Evolutionary conservation across 2,329 filamentous ascomycete genomes (phyloP).

Genomic region (Chrysoporthe cubensis): DNA sequence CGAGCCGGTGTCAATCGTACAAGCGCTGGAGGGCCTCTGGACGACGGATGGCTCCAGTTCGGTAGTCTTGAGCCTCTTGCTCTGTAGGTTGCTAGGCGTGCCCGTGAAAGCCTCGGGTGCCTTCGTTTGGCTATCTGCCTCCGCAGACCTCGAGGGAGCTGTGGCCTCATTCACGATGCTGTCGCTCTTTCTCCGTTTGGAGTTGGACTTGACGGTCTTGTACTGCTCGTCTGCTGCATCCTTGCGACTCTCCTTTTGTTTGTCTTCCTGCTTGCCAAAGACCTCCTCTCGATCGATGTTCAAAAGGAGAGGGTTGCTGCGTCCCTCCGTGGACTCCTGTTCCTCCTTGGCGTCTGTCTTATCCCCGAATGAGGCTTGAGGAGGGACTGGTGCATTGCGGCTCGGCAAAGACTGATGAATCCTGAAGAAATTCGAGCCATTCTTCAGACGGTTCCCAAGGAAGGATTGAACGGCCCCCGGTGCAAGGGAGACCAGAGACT

Average conservation of each 20-base stretch:
- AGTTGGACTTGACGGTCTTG: neutral
- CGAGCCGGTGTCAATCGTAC: neutral
- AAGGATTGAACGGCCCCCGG: neutral
- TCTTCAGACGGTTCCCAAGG: neutral
- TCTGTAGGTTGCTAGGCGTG: neutral
- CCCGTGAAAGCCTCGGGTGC: neutral
- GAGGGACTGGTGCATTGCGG: neutral
- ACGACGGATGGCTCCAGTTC: neutral
- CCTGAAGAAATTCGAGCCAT: neutral
- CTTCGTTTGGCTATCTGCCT: neutral
- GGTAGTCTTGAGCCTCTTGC: no score
- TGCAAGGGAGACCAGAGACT: no score
- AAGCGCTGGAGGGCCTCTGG: neutral
- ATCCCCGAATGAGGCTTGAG: neutral
- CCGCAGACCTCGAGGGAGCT: neutral
- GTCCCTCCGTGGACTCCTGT: neutral
- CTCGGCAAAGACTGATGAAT: neutral
- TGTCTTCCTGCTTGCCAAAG: neutral
- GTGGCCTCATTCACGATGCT: neutral
- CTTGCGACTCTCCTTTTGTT: neutral
- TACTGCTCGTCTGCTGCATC: neutral
- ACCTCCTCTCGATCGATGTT: conserved; percentile 3
- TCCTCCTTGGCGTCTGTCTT: neutral
- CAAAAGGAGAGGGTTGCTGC: neutral
- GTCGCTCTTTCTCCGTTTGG: neutral